Base-by-base conservation (phyloP, 768 basidiomycete genomes). In the Hygrophorus pudorinus region DNA sequence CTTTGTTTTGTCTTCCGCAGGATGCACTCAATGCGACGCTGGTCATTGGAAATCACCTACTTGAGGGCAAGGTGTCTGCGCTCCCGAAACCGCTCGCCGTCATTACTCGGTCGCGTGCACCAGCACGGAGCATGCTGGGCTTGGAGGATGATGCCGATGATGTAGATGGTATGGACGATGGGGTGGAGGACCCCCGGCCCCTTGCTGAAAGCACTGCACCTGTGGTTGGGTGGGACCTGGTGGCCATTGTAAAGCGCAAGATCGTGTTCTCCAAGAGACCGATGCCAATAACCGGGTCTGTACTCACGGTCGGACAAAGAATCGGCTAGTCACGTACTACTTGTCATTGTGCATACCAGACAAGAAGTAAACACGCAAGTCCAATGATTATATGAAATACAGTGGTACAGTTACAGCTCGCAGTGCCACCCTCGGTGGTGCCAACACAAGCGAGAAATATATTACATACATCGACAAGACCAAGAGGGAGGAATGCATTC, bases 51-150 rank as follows among this genome's bases (percentile, higher is more conserved):
- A 81, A 93, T 61, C 90, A 96, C 55, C 69, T 92, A 24, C 77
- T 97, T 4, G 93, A 97, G 56, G 92, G 92, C 42, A 87, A 85
- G 57, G 69, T 94, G 48, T 71, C 77, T 28, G 68, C 63, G 36
- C 70, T 97, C 5, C 64, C 81, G 2, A 93, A 88, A 57, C 90
- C 92, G 0, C 70, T 88, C 21, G 93, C 85, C 2, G 75, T 96
- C 33, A 70, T 96, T 24, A 66, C 73, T 48, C 73, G 77, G 38
- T 61, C 63, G 46, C 53, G 48, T 17, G n/a, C n/a, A n/a, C 50
- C 45, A 8, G 27, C 42, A 16, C n/a, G 47, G 16, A 38, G 39
- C 17, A 39, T 27, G 13, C 27, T 29, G 11, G 12, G 13, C 5
- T 28, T 21, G 14, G 51, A 50, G 29, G 41, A 36, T 16, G 51